Base-by-base conservation (phyloP, 2,329 filamentous ascomycete genomes). In the Scleromitrula shiraiana region DNA sequence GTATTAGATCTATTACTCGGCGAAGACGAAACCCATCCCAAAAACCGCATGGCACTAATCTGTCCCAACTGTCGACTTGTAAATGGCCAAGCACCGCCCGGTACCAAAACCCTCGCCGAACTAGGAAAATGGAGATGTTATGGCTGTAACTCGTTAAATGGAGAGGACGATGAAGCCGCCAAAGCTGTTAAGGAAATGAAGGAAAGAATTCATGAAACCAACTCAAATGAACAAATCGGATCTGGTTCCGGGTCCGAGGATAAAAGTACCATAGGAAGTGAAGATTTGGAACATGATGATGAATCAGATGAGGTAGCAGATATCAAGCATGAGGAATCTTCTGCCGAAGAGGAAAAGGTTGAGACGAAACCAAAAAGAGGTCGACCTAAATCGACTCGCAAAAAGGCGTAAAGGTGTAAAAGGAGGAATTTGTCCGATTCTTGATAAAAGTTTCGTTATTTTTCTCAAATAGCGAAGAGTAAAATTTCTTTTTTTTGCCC, bases 11-110 rank as follows among this genome's bases (percentile, higher is more conserved):
- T 95, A 0, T 78, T 98, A 22, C 76, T 98, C 0, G 93, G 93
- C 41, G 93, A 98, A 62, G 93, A 98, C 61, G 93, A 98, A 67
- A 94, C 87, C 4, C 82, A 86, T 10, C 80, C 91, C 2, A 94
- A 89, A 70, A 97, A 97, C 66, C 82, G 93, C 15, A 80, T 95
- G 50, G 91, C 82, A 7, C 72, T 98, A 54, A 88, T 98, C 47
- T 98, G 93, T 68, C 67, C 72, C 26, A 73, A 77, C 32, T 98
- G 93, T 65, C 77, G 88, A 24, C 76, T 96, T 1, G 90, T 98
- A 40, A 98, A 98, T 63, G 93, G 94, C 0, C 93, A 96, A 64
- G 93, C 93, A 3, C 90, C 93, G 2, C 91, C 93, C 0, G 93
- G 93, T 1, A 83, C 85, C 0, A 84, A 80, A 57, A 78, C 74